Conservation (phyloP, 495 filamentous ascomycete genomes). For the Astrothelium subdiscretum region DNA sequence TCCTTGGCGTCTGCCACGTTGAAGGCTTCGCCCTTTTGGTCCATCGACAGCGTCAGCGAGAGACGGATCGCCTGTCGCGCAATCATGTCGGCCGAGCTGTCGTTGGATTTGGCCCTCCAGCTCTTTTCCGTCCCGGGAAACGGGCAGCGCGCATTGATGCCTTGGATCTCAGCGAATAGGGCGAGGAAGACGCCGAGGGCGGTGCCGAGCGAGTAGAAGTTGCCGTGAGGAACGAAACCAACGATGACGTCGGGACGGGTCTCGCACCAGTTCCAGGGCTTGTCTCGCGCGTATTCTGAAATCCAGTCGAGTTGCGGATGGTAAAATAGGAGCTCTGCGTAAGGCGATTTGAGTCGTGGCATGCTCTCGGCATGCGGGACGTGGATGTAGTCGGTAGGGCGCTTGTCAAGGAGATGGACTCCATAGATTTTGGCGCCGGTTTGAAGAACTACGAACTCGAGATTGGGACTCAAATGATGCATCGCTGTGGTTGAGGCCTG, state of each 20-base stretch:
- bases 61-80: constrained; percentile 23
- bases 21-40: constrained; percentile 20
- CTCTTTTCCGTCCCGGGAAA: constrained; percentile 23
- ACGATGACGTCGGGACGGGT: constrained; percentile 28
- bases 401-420: constrained; percentile 23
- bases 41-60: constrained; percentile 8
- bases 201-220: constrained; percentile 22
- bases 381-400: constrained; percentile 25
- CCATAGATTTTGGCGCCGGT: constrained; percentile 29
- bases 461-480: constrained; percentile 13
- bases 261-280: constrained; percentile 24
- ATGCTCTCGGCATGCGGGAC: constrained; percentile 22
- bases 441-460: constrained; percentile 26
- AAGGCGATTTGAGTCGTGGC: constrained; percentile 19
- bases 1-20: constrained; percentile 24
- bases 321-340: constrained; percentile 25
- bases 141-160: constrained; percentile 17
- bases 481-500: constrained; percentile 22
- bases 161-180: constrained; percentile 19
- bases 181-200: constrained; percentile 21
- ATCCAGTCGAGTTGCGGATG: constrained; percentile 26
- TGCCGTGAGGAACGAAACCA: constrained; percentile 27
- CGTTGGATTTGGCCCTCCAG: constrained; percentile 21
- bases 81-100: constrained; percentile 24
- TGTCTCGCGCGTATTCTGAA: constrained; percentile 17